phyloP scores from a whole-genome alignment of 2,329 filamentous ascomycete species.

The Coniochaeta sp. region DNA sequence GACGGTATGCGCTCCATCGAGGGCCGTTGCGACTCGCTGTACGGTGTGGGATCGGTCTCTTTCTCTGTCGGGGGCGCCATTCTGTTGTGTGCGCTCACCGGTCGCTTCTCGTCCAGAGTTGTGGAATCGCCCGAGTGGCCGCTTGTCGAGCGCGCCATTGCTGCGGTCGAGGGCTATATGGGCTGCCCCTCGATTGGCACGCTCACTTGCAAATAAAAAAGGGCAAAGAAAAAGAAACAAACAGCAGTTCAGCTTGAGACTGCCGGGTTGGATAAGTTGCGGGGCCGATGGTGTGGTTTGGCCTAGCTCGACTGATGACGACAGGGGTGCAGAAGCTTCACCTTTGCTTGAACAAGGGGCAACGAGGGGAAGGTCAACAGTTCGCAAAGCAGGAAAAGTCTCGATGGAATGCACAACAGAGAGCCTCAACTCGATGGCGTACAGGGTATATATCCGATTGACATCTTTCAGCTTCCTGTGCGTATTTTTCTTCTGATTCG shows the following conservation, averaged over 20 bases:
- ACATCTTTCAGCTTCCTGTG: neutral
- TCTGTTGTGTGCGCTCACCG: neutral
- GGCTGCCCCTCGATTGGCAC: too few species aligned
- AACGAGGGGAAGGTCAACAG: neutral
- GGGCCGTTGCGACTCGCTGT: neutral
- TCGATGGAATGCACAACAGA: neutral
- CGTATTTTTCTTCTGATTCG: neutral
- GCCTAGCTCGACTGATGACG: neutral
- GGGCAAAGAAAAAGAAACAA: neutral
- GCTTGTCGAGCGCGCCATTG: conserved; percentile 1
- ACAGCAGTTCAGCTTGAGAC: neutral
- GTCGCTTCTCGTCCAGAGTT: neutral
- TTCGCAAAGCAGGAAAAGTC: neutral
- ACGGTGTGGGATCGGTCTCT: neutral
- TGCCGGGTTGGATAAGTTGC: neutral
- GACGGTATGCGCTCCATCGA: conserved; percentile 1
- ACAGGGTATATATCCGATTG: neutral
- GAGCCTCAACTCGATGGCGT: neutral
- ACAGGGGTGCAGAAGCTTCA: neutral
- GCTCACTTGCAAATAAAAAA: too few species aligned
- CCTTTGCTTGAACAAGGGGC: neutral
- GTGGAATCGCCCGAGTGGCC: neutral
- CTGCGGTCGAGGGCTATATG: neutral
- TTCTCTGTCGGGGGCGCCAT: neutral
- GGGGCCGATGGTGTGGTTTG: neutral